Percentiles rank a stretch among this genome's conserved stretches.
phyloP scores from a whole-genome alignment of 2,329 filamentous ascomycete species.

The Atkinsonella hypoxylon region DNA sequence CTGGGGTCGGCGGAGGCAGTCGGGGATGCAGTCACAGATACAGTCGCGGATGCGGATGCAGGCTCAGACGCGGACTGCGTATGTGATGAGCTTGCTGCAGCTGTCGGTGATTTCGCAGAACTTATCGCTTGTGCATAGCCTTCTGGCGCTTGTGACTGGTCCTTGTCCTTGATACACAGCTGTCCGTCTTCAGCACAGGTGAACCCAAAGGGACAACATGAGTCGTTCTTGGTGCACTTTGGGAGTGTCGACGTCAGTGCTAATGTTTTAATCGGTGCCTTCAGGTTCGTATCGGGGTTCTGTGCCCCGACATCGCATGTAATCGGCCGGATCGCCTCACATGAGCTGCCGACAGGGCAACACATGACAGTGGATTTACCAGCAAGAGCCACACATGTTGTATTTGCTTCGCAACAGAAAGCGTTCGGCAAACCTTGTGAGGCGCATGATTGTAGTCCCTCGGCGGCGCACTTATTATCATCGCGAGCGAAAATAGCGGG shows the following conservation, averaged over 20 bases:
- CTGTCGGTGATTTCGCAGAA: slow-evolving; percentile 11
- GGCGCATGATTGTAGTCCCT: slow-evolving; percentile 37
- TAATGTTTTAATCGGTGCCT: slow-evolving; percentile 54
- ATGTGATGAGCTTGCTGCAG: not conserved
- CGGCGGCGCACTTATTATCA: slow-evolving; percentile 38
- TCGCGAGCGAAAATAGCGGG: slow-evolving; percentile 29
- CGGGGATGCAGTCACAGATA: not conserved
- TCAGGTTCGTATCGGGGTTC: slow-evolving; percentile 43
- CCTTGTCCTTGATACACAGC: slow-evolving; percentile 38
- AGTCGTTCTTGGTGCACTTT: slow-evolving; percentile 36
- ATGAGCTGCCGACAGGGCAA: slow-evolving; percentile 49
- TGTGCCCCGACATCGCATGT: slow-evolving; percentile 51
- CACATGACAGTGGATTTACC: slow-evolving; percentile 57
- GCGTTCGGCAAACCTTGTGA: slow-evolving; percentile 41
- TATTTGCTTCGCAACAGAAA: slow-evolving; percentile 52
- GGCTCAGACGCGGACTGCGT: not conserved
- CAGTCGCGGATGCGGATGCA: not conserved
- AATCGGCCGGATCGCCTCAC: slow-evolving; percentile 50
- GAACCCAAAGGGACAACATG: slow-evolving; percentile 67
- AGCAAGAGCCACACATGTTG: slow-evolving; percentile 49
- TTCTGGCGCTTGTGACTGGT: slow-evolving; percentile 34
- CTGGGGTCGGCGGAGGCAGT: slow-evolving; percentile 5
- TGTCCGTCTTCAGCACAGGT: slow-evolving; percentile 37
- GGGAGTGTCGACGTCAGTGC: slow-evolving; percentile 43
- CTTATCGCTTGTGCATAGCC: slow-evolving; percentile 11